phyloP scores from a whole-genome alignment of 139 green algal species.

The Auxenochlorella pyrenoidosa region DNA sequence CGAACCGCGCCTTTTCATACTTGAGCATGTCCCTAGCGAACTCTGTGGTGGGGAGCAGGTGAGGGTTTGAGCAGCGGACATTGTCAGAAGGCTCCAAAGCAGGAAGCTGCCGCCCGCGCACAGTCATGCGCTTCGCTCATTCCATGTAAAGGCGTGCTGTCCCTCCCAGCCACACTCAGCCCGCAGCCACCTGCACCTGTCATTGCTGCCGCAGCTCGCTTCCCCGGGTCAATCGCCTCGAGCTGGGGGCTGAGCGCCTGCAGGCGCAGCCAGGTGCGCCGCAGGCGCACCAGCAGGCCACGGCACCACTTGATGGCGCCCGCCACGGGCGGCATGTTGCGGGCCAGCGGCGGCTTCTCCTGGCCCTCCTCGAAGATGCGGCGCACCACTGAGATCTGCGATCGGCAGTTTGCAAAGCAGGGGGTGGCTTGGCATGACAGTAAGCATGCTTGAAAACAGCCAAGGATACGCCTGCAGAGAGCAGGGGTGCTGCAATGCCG shows the following conservation, averaged over 20 bases:
- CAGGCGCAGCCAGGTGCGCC: constrained; percentile 87
- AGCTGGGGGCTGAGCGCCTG: constrained; percentile 64
- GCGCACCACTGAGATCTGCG: constrained; percentile 7
- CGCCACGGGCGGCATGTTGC: constrained; percentile 87
- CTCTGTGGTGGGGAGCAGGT: background rate
- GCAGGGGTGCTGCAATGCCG: too few species aligned
- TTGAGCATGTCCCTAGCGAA: constrained; percentile 81
- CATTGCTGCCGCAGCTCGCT: background rate
- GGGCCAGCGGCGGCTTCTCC: constrained; percentile 72
- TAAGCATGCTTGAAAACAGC: background rate
- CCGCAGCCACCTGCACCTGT: too few species aligned
- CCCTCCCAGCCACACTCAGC: too few species aligned
- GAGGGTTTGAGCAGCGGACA: too few species aligned
- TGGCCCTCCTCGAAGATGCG: constrained; percentile 40
- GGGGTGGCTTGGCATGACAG: too few species aligned
- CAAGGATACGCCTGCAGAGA: too few species aligned
- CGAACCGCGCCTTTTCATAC: constrained; percentile 89
- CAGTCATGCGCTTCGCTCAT: too few species aligned
- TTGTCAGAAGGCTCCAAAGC: too few species aligned
- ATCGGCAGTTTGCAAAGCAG: background rate
- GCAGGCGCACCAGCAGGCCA: constrained; percentile 80
- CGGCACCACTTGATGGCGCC: constrained; percentile 90
- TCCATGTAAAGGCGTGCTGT: too few species aligned
- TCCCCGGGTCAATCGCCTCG: constrained; percentile 35
- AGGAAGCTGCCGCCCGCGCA: too few species aligned